These are phyloP conservation scores for Avicennia marina DNA, from an alignment of 257 asterid species.

Conservation along the genomic window DNA sequence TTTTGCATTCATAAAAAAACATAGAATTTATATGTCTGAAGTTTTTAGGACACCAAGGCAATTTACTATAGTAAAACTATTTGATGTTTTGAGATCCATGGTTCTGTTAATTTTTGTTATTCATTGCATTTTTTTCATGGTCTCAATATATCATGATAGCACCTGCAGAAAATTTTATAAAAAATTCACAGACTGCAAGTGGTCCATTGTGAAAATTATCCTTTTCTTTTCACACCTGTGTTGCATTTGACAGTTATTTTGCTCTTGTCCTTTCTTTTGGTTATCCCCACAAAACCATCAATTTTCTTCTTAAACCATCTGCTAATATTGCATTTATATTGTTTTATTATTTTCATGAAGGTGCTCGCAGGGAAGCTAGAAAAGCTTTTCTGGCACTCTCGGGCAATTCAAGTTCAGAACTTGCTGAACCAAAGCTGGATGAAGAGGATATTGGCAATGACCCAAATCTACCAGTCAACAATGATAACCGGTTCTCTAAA, in stretches of 20 bases:
- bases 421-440: slow-evolving; percentile 29
- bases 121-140: too few species aligned
- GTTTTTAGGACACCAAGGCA: too few species aligned
- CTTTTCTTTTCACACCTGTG: background rate
- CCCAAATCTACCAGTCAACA: slow-evolving; percentile 36
- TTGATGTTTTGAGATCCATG: too few species aligned
- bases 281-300: too few species aligned
- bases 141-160: too few species aligned
- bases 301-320: slow-evolving; percentile 13
- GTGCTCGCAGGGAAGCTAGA: slow-evolving; percentile 75
- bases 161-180: too few species aligned
- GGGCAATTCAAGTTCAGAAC: slow-evolving; percentile 21
- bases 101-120: too few species aligned
- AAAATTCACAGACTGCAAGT: too few species aligned
- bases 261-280: background rate
- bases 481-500: slow-evolving; percentile 44
- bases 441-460: slow-evolving; percentile 39
- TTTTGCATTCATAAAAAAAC: too few species aligned
- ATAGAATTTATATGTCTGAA: too few species aligned
- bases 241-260: background rate
- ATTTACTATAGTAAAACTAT: too few species aligned
- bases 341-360: slow-evolving; percentile 37
- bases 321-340: slow-evolving; percentile 16
- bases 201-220: too few species aligned
- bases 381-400: slow-evolving; percentile 77